Evolutionary conservation across 805 yeast genomes (phyloP), one percentile per base, ranked within the genome.

Genomic region (Starmerella floricola): DNA sequence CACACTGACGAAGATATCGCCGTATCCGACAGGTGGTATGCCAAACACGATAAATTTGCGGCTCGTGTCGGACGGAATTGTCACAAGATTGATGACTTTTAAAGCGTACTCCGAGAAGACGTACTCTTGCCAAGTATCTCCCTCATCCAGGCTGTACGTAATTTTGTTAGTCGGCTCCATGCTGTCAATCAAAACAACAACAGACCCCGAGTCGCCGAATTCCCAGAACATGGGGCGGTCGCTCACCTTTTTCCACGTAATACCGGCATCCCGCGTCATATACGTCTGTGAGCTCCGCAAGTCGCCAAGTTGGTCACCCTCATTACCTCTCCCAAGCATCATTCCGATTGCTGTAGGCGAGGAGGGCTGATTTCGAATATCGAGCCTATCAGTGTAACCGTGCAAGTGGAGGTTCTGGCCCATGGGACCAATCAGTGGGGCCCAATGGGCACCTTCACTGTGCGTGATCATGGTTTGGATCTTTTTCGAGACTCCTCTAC

Each of bases 381-480:
- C 96, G 2, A 63, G 62, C 49, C 95, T 69, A 59, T 88, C 96
- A 1, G 96, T 87, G 59, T 72, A 87, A 0, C 97, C 93, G 58
- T 86, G 96, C 36, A 88, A 61, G 57, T 88, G 80, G 53, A 88
- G 70, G 0, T 94, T 77, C 55, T 82, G 84, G 13, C 60, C 64
- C 1, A 62, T 45, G 5, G 96, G 96, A 4, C 96, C 88, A 1
- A 60, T 56, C 16, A 91, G 52, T 45, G 65, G 75, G 4, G 67
- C 60, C 96, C 97, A 88, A 47, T 79, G 78, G 3, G 88, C 83
- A 43, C 95, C 98, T 60, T 91, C 96, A 59, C 85, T 85, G 56
- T 78, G 84, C 0, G 96, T 74, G 41, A 87, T 82, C 59, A 66
- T 69, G 0, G 95, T 72, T 57, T 76, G 76, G 45, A 88, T 59